phyloP scores from a whole-genome alignment of 2,329 filamentous ascomycete species.

The Capronia americana region DNA sequence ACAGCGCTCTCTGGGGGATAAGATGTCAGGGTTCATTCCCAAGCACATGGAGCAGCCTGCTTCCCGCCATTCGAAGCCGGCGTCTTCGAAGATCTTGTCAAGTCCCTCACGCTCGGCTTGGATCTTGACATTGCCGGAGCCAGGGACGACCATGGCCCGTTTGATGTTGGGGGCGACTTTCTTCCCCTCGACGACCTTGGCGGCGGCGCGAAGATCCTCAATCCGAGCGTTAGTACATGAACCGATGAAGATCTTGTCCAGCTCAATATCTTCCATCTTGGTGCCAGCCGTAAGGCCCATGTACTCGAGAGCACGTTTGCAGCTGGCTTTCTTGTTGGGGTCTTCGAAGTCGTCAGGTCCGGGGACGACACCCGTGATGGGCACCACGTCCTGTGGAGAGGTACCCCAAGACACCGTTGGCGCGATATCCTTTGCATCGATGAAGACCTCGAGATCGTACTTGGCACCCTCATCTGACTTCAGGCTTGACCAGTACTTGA shows the following conservation, averaged over 20 bases:
- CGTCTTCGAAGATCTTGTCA: slow-evolving; percentile 87
- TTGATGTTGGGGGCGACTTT: slow-evolving; percentile 88
- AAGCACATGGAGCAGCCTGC: slow-evolving; percentile 99
- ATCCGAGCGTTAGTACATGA: slow-evolving; percentile 98
- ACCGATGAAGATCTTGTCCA: slow-evolving; percentile 98
- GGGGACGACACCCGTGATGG: slow-evolving; percentile 89
- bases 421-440: slow-evolving; percentile 89
- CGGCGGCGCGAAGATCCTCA: slow-evolving; percentile 89
- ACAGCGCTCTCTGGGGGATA: slow-evolving; percentile 89
- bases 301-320: slow-evolving; percentile 85
- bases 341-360: slow-evolving; percentile 85
- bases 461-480: slow-evolving; percentile 86
- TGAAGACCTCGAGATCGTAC: slow-evolving; percentile 87
- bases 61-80: slow-evolving; percentile 97
- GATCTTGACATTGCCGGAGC: slow-evolving; percentile 90
- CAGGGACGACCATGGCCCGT: slow-evolving; percentile 94
- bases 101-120: slow-evolving; percentile 91
- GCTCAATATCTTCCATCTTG: slow-evolving; percentile 84
- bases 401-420: slow-evolving; percentile 98
- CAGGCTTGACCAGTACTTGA: slow-evolving; percentile 85
- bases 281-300: slow-evolving; percentile 91
- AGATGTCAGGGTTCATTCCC: slow-evolving; percentile 98
- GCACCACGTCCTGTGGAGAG: slow-evolving; percentile 92
- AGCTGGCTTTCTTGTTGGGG: slow-evolving; percentile 78
- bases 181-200: slow-evolving; percentile 82